Evolutionary conservation across 2,329 filamentous ascomycete genomes (phyloP), one percentile per base, ranked within the genome.

Genomic region (Aschersonia sp.): DNA sequence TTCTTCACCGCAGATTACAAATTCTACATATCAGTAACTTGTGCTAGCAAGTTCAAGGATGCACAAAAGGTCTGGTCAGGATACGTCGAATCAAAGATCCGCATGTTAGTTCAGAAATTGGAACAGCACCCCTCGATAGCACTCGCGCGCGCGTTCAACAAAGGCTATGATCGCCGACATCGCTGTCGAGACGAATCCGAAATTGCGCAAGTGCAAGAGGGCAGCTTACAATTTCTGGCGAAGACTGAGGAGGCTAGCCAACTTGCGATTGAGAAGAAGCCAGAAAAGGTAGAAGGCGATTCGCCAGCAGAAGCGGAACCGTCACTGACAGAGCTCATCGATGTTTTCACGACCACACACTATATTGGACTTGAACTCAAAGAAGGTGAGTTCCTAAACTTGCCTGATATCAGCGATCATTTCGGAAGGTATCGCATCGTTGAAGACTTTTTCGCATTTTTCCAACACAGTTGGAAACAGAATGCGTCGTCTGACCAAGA

Each of bases 1-100:
- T 98, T 98, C 65, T 98, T 98, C 67, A 94, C 89, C 0, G 66
- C 80, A 40, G 89, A 85, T 53, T 95, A 94, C 72, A 95, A 94
- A 64, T 96, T 97, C 63, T 98, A 97, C 62, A 79, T 98, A 47
- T 87, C 84, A 47, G 83, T 98, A 49, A 84, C 89, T 45, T 80
- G 88, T 12, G 83, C 87, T 1, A 89, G 87, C 62, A 85, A 78
- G 51, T 85, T 81, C 32, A 89, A 89, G 60, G 88, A 95, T 56
- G 80, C 84, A 1, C 85, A 94, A 59, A 82, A 87, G 48, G 76
- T 83, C 2, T 97, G 91, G 87, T 87, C 86, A 20, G 92, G 92
- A 40, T 80, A 91, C 47, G 87, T 98, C 4, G 88, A 97, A 64
- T 96, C 92, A 12, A 96, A 94, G 65, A 80, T 97, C 42, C 81